Evolutionary conservation across 345 rosid species (phyloP).

Genomic region (Murraya koenigii): DNA sequence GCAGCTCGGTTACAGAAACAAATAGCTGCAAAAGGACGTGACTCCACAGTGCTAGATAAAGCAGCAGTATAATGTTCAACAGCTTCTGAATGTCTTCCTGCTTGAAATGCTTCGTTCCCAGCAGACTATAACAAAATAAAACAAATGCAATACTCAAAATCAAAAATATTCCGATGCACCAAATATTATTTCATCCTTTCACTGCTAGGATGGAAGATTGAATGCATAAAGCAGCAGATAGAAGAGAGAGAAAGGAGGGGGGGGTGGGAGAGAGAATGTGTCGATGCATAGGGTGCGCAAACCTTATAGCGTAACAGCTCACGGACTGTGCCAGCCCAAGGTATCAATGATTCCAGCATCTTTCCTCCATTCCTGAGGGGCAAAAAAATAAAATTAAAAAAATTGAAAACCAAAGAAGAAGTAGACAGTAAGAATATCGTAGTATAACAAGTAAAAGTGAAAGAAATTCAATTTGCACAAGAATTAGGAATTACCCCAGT

Average conservation of each 20-base stretch:
- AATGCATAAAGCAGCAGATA: not conserved
- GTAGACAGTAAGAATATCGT: conserved; percentile 15
- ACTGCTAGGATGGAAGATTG: not conserved
- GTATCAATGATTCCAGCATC: conserved; percentile 52
- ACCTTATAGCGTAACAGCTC: conserved; percentile 86
- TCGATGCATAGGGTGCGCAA: conserved; percentile 9
- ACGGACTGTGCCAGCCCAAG: conserved; percentile 55
- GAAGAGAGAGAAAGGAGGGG: not conserved
- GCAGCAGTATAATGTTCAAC: conserved; percentile 88
- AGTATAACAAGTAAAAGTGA: conserved; percentile 3
- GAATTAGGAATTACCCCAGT: conserved; percentile 42
- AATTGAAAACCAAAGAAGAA: not conserved
- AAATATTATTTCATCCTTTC: not conserved
- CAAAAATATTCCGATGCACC: not conserved
- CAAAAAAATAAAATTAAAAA: conserved; percentile 1
- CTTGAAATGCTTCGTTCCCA: conserved; percentile 94
- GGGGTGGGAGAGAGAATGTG: not conserved
- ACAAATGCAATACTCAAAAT: not conserved
- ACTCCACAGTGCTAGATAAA: conserved; percentile 69
- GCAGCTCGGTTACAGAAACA: conserved; percentile 99
- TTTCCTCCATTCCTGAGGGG: conserved; percentile 39
- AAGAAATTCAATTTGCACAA: conserved; percentile 1
- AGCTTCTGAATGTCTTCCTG: conserved; percentile 86
- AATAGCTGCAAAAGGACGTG: conserved; percentile 87
- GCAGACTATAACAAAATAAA: conserved; percentile 47